Conservation (phyloP, 208 protist species). For the Wallacemonas sp. region DNA sequence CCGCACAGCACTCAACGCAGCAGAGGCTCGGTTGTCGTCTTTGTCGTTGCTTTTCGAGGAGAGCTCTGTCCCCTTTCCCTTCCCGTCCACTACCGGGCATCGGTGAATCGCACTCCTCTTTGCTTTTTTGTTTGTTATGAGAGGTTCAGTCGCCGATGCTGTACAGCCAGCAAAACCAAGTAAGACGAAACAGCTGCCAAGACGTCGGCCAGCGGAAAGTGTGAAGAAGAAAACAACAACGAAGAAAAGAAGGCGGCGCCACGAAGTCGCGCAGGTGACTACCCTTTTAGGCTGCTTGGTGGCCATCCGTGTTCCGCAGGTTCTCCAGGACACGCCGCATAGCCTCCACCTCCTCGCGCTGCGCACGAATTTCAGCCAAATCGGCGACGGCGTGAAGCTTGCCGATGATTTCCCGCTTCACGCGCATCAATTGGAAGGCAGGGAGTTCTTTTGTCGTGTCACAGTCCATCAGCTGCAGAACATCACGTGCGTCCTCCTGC, state of each 20-base stretch:
- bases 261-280: not conserved
- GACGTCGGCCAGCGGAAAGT: too few relatives aligned
- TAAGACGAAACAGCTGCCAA: too few relatives aligned
- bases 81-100: too few relatives aligned
- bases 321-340: constrained; percentile 31
- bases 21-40: too few relatives aligned
- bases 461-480: constrained; percentile 54
- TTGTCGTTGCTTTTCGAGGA: too few relatives aligned
- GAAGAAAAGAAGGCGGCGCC: not conserved
- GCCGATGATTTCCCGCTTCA: constrained; percentile 71
- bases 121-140: too few relatives aligned
- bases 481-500: constrained; percentile 58
- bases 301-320: constrained; percentile 6
- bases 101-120: too few relatives aligned
- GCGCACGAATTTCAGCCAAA: constrained; percentile 55
- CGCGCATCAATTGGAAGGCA: constrained; percentile 66
- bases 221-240: constrained; percentile 7
- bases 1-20: too few relatives aligned
- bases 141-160: too few relatives aligned
- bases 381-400: constrained; percentile 68
- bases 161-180: too few relatives aligned
- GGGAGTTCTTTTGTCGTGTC: constrained; percentile 72
- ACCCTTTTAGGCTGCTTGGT: not conserved
- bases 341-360: constrained; percentile 57
- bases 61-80: too few relatives aligned